Conservation (phyloP, 306 rosid species). For the Vicia villosa region DNA sequence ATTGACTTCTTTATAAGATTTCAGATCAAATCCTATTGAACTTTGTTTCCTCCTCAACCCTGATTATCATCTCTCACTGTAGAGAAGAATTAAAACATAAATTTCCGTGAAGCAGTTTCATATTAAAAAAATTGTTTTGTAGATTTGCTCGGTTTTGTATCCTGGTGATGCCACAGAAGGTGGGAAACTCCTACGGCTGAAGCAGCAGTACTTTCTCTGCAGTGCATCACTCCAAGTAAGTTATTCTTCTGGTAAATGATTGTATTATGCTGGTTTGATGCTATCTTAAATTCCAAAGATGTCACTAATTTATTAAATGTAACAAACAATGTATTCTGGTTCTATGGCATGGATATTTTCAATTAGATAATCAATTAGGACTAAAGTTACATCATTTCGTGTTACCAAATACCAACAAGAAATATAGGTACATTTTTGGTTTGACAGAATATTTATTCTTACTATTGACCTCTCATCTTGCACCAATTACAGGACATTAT, state of each 20-base stretch:
- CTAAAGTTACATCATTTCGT: too few species aligned
- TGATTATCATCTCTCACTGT: slow-evolving; percentile 3
- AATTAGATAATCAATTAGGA: neutral
- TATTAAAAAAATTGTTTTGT: slow-evolving; percentile 39
- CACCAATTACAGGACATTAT: too few species aligned
- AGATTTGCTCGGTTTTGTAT: slow-evolving; percentile 97
- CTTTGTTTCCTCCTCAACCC: neutral
- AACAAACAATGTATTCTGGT: too few species aligned
- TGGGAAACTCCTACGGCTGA: slow-evolving; percentile 89
- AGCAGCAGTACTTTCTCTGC: slow-evolving; percentile 97
- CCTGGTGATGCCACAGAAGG: slow-evolving; percentile 99
- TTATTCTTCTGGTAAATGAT: slow-evolving; percentile 6
- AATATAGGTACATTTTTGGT: slow-evolving; percentile 5
- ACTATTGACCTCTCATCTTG: too few species aligned
- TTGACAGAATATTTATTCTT: slow-evolving; percentile 4
- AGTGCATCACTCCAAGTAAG: slow-evolving; percentile 97
- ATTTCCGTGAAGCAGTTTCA: neutral
- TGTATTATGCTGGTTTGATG: too few species aligned
- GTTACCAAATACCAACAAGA: too few species aligned
- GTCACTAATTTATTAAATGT: too few species aligned
- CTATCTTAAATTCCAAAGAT: too few species aligned
- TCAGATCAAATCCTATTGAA: slow-evolving; percentile 22
- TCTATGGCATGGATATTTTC: slow-evolving; percentile 2
- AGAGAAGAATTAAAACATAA: neutral
- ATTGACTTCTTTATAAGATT: slow-evolving; percentile 25